A percentile compares a stretch with the other conserved stretches of the same genome.
phyloP scores from a whole-genome alignment of 208 protist genomes.

The Endotrypanum monterogeii region DNA sequence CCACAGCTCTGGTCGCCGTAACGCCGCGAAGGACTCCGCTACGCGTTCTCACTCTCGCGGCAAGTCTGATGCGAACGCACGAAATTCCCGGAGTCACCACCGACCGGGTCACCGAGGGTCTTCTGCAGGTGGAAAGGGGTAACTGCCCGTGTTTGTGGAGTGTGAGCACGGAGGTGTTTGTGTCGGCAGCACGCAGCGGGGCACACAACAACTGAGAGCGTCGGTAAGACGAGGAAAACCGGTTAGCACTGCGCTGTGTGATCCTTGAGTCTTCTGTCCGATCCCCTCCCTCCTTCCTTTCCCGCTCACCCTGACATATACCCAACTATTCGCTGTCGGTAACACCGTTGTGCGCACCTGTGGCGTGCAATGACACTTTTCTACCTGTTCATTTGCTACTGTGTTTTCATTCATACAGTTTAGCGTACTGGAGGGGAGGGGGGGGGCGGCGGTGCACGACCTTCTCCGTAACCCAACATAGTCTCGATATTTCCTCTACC shows the following conservation, averaged over 20 bases:
- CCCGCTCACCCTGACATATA: not conserved
- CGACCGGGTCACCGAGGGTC: slow-evolving; percentile 17
- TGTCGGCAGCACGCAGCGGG: not conserved
- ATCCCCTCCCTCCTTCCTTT: not conserved
- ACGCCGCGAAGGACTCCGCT: not conserved
- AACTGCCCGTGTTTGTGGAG: not conserved
- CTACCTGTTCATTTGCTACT: too few species aligned
- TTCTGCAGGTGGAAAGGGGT: slow-evolving; percentile 25
- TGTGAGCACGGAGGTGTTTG: not conserved
- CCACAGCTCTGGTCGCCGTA: slow-evolving; percentile 12
- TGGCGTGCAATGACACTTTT: not conserved
- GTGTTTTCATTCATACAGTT: too few species aligned
- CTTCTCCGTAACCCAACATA: not conserved
- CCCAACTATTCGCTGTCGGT: not conserved
- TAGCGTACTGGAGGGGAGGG: too few species aligned
- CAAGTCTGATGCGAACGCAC: not conserved
- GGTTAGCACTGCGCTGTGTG: not conserved
- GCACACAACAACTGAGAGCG: not conserved
- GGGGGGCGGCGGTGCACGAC: not conserved
- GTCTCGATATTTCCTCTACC: too few species aligned
- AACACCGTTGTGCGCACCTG: not conserved
- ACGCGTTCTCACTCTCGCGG: not conserved
- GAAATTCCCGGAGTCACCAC: slow-evolving; percentile 24
- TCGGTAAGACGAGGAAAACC: not conserved
- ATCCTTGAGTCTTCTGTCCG: not conserved